Percentiles rank a stretch among this genome's conserved stretches.
Evolutionary conservation across 78 protist species (phyloP).

Genomic region (Guillardia theta): DNA sequence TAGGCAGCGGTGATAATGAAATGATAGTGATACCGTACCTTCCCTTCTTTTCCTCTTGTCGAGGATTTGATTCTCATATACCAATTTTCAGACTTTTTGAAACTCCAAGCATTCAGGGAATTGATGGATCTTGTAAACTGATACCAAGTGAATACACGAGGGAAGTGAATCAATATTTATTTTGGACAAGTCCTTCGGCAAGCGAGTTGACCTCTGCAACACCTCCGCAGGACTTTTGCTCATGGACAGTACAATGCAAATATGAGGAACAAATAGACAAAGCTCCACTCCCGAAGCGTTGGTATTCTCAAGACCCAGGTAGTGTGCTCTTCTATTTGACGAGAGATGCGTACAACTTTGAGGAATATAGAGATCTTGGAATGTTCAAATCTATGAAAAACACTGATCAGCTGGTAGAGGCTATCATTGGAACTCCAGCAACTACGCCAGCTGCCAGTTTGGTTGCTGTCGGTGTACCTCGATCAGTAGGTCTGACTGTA

Average conservation of each 20-base stretch:
- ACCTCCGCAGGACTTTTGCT: background rate
- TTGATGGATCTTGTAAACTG: background rate
- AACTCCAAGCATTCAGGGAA: background rate
- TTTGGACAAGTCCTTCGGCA: no score
- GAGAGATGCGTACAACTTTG: background rate
- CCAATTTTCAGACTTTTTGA: background rate
- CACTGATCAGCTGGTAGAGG: background rate
- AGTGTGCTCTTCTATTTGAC: background rate
- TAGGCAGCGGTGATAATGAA: background rate
- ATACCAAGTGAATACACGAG: background rate
- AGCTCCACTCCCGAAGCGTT: background rate
- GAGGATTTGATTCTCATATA: background rate
- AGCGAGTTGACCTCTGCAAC: background rate
- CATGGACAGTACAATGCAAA: background rate
- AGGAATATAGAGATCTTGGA: background rate
- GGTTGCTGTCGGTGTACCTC: background rate
- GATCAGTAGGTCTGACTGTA: background rate
- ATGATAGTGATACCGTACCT: background rate
- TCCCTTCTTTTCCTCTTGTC: constrained; percentile 17
- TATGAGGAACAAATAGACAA: background rate
- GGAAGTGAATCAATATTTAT: background rate
- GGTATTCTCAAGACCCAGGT: background rate
- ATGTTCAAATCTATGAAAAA: background rate
- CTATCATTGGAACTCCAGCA: background rate
- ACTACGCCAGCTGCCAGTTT: background rate